Base-by-base conservation (phyloP, 306 rosid species). In the Trifolium fragiferum region DNA sequence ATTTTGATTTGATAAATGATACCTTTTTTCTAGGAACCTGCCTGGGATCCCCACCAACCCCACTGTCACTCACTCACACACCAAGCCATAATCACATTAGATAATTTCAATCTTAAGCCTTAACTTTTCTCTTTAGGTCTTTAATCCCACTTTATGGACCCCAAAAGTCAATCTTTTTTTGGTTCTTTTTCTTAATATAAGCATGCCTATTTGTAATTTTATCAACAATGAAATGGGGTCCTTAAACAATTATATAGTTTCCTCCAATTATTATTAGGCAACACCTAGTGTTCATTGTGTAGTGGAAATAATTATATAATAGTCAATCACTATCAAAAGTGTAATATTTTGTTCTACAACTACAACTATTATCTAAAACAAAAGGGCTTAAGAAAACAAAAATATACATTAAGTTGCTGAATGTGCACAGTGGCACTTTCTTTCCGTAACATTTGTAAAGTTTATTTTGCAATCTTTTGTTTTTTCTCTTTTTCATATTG, bases 251-350 rank as follows among this genome's bases (percentile, higher is more conserved):
- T 83, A 70, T 64, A 35, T 51, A 25, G 3, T 47, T 61, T 57
- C 8, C 40, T 41, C 73, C 81, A 71, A 79, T 83, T 72, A 83
- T 83, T 66, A 76, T 37, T 37, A 23, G 84, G 76, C 82, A 79
- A 67, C 84, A 41, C 79, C 40, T 50, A 50, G 73, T 66, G 63
- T 44, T 83, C 51, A 79, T 58, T 66, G 30, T 76, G 63, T 71
- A 49, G 86, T 75, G 84, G 81, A 65, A 27, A 70, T n/a, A 83
- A 79, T 83, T 65, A 83, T 79, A 2, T 20, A 49, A 33, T 59
- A 49, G 64, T 66, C 73, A 79, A 75, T 79, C 78, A 76, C 73
- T 41, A 30, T 79, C 72, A 71, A 44, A 27, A 63, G 73, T 15
- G 32, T 30, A 30, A 30, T 30, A 15, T 30, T 60, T 11, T n/a